phyloP scores from a whole-genome alignment of 1,284 basidiomycete genomes.

The Malassezia obtusa region DNA sequence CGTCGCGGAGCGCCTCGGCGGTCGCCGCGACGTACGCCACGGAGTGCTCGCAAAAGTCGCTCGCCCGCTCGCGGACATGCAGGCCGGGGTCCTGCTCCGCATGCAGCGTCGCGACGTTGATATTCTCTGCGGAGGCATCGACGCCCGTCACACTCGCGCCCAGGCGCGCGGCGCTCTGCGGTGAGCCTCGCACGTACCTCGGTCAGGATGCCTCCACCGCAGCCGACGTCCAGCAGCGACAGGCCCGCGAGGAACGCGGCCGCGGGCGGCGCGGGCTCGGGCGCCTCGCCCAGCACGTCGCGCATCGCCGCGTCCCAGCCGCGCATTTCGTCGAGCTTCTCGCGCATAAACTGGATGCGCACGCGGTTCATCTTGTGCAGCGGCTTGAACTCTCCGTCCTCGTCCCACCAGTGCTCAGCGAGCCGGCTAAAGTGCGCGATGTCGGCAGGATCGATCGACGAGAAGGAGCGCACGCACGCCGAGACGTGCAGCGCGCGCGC shows the following conservation, averaged over 20 bases:
- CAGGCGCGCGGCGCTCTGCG: conserved; percentile 70
- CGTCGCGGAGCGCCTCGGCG: conserved; percentile 58
- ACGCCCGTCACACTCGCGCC: conserved; percentile 78
- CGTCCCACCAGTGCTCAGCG: conserved; percentile 93
- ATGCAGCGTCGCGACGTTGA: conserved; percentile 74
- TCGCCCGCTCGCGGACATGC: conserved; percentile 5
- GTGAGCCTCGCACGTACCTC: conserved; percentile 57
- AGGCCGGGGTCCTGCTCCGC: conserved; percentile 63
- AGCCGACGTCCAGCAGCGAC: conserved; percentile 75
- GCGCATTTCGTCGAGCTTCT: conserved; percentile 55
- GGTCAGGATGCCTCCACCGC: conserved; percentile 85
- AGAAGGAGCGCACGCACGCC: conserved; percentile 3
- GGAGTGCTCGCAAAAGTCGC: conserved; percentile 8
- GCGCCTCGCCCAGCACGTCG: conserved; percentile 12
- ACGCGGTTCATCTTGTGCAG: conserved; percentile 93
- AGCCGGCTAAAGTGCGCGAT: conserved; percentile 82
- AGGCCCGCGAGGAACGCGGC: conserved; percentile 53
- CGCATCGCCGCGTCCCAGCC: conserved; percentile 33
- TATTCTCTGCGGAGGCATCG: conserved; percentile 79
- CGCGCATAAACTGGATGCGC: conserved; percentile 70
- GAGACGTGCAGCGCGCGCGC: not conserved
- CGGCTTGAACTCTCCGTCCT: conserved; percentile 77
- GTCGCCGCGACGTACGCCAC: conserved; percentile 66
- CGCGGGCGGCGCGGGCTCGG: conserved; percentile 36
- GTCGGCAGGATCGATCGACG: conserved; percentile 31